phyloP scores from a whole-genome alignment of 192 early-diverging fungal species.

The Entomortierella lignicola region DNA sequence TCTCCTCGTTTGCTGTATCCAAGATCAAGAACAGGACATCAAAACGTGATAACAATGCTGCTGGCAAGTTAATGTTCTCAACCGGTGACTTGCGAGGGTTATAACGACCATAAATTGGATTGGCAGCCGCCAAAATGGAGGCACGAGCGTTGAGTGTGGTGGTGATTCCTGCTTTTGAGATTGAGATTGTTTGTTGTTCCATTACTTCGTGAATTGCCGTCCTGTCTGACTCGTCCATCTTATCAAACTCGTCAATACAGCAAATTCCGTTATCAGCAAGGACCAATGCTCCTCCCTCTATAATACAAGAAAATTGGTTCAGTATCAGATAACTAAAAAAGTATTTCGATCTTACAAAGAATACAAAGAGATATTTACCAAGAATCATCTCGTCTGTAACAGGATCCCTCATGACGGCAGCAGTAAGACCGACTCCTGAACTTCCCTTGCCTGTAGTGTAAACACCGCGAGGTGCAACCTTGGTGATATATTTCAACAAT shows the following conservation, averaged over 20 bases:
- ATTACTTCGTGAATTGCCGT: conserved; percentile 99
- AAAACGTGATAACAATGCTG: conserved; percentile 93
- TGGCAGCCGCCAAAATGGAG: conserved; percentile 96
- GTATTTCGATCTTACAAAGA: too few relatives aligned
- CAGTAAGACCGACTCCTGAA: conserved; percentile 97
- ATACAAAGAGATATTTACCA: conserved; percentile 37
- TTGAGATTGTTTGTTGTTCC: conserved; percentile 99
- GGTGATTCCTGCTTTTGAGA: conserved; percentile 98
- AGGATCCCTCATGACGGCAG: conserved; percentile 92
- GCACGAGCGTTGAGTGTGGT: conserved; percentile 96
- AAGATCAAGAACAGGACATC: conserved; percentile 93
- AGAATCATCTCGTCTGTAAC: conserved; percentile 96
- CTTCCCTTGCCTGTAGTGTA: conserved; percentile 97
- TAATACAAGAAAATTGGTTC: background rate
- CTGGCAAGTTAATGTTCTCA: conserved; percentile 97
- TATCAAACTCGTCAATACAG: conserved; percentile 99
- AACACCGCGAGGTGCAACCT: conserved; percentile 94
- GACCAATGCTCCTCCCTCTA: conserved; percentile 96
- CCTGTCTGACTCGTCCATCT: conserved; percentile 97
- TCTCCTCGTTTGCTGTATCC: conserved; percentile 83
- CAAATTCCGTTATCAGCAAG: conserved; percentile 98
- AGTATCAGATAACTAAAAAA: background rate
- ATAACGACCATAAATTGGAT: conserved; percentile 96
- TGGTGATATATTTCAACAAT: conserved; percentile 92
- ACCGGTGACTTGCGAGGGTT: conserved; percentile 88